Evolutionary conservation across 2,329 filamentous ascomycete species (phyloP), one percentile per base, ranked within the genome.

Genomic region (Calycina herbarum): DNA sequence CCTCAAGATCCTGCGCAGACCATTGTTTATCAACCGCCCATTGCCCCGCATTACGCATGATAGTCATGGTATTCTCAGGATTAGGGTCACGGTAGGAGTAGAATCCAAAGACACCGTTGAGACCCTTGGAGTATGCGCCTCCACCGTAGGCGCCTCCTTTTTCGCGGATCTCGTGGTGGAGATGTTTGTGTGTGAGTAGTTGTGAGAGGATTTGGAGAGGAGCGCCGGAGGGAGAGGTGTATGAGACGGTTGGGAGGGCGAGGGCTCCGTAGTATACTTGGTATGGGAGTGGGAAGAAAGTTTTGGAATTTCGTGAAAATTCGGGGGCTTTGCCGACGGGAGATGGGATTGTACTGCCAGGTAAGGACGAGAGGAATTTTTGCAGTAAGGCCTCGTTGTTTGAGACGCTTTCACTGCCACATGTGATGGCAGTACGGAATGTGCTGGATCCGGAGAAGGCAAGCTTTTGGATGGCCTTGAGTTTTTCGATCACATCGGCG

Each of bases 61-160:
- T 91, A 64, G 85, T 86, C 70, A 98, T 81, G 0, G 93, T 94
- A 78, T 97, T 97, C 68, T 89, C 83, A 0, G 95, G 94, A 76
- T 98, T 97, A 2, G 95, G 95, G 76, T 99, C 95, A 61, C 95
- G 91, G 83, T 99, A 99, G 57, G 92, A 94, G 80, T 96, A 97
- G 80, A 97, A 96, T 17, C 93, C 93, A 72, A 99, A 98, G 0
- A 96, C 78, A 29, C 94, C 94, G 71, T 92, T 90, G 7, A 97
- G 80, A 0, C 90, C 86, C 29, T 89, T 88, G 57, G 91, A 89
- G 76, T 93, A 94, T 1, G 95, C 94, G 15, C 94, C 93, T 27
- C 93, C 95, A 57, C 95, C 95, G 72, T 99, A 99, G 0, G 95
- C 95, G 45, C 95, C 95, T 38, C 95, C 95, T 79, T 98, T 98